These are phyloP conservation scores for Fusarium ambrosium DNA, from an alignment of 2,329 filamentous ascomycete genomes.

Conservation along the genomic window DNA sequence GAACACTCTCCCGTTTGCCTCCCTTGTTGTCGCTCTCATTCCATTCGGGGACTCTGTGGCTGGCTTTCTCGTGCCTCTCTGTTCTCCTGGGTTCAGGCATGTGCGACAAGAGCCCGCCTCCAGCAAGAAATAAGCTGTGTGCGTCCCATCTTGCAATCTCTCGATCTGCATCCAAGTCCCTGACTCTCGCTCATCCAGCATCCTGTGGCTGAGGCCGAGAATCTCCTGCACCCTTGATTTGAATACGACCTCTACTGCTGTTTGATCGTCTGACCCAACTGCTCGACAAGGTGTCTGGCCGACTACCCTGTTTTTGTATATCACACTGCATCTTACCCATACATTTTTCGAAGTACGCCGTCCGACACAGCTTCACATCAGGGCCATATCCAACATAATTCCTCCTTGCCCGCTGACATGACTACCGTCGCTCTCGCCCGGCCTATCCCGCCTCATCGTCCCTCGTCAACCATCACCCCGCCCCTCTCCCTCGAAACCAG, in stretches of 20 bases:
- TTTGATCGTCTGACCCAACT: conserved; percentile 24
- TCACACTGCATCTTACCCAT: conserved; percentile 29
- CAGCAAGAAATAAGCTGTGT: conserved; percentile 41
- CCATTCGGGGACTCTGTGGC: conserved; percentile 29
- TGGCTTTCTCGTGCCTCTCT: conserved; percentile 30
- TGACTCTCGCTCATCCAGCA: conserved; percentile 32
- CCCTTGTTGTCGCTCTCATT: conserved; percentile 23
- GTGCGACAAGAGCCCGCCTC: conserved; percentile 35
- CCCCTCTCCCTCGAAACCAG: conserved; percentile 57
- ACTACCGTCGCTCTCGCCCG: conserved; percentile 68
- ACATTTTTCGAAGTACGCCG: conserved; percentile 15
- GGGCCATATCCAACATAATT: conserved; percentile 18
- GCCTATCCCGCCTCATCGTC: conserved; percentile 61
- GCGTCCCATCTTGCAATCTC: conserved; percentile 29
- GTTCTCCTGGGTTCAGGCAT: conserved; percentile 38
- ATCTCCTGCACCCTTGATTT: conserved; percentile 25
- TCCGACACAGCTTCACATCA: conserved; percentile 20
- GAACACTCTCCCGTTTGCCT: conserved; percentile 19
- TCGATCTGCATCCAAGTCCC: conserved; percentile 26
- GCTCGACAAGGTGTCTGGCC: conserved; percentile 26
- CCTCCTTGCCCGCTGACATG: conserved; percentile 54
- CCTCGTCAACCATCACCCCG: conserved; percentile 59
- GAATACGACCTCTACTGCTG: conserved; percentile 23
- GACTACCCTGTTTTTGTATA: conserved; percentile 26
- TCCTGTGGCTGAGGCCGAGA: conserved; percentile 31